Base-by-base conservation (phyloP, 495 filamentous ascomycete species). In the Viridothelium virens region DNA sequence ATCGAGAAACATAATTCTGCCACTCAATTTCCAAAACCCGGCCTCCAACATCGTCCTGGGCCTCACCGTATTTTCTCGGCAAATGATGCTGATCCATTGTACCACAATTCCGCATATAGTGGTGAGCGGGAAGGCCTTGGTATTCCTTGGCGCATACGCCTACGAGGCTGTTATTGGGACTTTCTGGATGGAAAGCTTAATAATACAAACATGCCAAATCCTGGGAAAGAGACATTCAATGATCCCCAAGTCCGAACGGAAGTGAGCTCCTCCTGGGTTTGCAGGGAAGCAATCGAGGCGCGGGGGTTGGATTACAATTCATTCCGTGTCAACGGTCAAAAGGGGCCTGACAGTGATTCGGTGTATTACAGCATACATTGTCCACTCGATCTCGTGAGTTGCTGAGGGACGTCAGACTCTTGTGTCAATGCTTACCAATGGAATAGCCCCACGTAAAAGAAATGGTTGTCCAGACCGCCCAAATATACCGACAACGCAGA, bases 41-140 rank as follows among this genome's bases (percentile, higher is more conserved):
- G 53, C 31, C 3, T 36, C 31, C 53, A 59, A 59, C 11, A 36
- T 59, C 53, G 53, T 59, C 53, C 53, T 59, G 25, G 36, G 31
- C 5, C 53, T 59, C 53, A 59, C 36, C 53, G 53, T 7, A 36
- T 59, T 5, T 59, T 59, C 14, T 59, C 53, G 31, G 53, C 53
- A 36, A 59, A 59, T 59, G 53, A 59, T 36, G 53, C 53, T 9
- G 53, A 59, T 59, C 53, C 53, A 34, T 36, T 59, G 10, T 59
- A 59, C 14, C 53, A 59, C 53, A 59, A 59, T 33, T 59, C 53
- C 6, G 53, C 53, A 3, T 4, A 59, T 36, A 59, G 18, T 36
- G 53, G 53, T 18, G 53, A 59, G 14, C 25, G 25, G 7, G 31
- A 36, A 18, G 31, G 31, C 31, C 53, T 59, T 9, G 53, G 53